These are phyloP conservation scores for Fusarium paranaense DNA, from an alignment of 2,329 filamentous ascomycete species.

Conservation along the genomic window DNA sequence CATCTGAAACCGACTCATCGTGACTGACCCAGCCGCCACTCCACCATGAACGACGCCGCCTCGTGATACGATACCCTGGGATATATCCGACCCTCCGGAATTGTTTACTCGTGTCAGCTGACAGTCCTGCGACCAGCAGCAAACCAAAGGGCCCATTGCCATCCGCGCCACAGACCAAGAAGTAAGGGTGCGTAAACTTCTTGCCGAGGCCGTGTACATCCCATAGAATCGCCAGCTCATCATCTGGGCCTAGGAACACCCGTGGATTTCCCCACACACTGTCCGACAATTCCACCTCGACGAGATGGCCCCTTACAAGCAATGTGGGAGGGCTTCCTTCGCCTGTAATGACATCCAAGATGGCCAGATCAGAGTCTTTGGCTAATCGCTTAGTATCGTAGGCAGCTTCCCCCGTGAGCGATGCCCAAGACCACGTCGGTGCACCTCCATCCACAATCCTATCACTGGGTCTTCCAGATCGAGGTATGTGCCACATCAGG, in stretches of 20 bases:
- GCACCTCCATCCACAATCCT: neutral
- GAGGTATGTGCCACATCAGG: neutral
- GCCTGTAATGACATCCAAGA: neutral
- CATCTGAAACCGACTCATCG: neutral
- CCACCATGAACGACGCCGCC: neutral
- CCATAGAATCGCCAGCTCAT: neutral
- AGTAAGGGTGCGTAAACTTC: neutral
- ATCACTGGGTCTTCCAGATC: neutral
- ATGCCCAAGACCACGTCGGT: neutral
- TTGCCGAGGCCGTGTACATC: neutral
- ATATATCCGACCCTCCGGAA: neutral
- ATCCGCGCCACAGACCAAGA: neutral
- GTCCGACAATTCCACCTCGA: neutral
- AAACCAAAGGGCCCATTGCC: neutral
- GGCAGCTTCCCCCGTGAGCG: neutral
- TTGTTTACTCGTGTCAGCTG: neutral
- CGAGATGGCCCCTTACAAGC: neutral
- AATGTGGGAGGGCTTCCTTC: neutral
- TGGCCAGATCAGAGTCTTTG: neutral
- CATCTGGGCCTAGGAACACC: neutral
- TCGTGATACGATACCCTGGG: neutral
- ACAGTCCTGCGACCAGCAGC: neutral
- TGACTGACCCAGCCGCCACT: neutral
- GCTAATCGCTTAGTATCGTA: neutral
- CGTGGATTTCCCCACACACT: neutral